Base-by-base conservation (phyloP, 164 flowering plant genomes). In the Macadamia integrifolia region DNA sequence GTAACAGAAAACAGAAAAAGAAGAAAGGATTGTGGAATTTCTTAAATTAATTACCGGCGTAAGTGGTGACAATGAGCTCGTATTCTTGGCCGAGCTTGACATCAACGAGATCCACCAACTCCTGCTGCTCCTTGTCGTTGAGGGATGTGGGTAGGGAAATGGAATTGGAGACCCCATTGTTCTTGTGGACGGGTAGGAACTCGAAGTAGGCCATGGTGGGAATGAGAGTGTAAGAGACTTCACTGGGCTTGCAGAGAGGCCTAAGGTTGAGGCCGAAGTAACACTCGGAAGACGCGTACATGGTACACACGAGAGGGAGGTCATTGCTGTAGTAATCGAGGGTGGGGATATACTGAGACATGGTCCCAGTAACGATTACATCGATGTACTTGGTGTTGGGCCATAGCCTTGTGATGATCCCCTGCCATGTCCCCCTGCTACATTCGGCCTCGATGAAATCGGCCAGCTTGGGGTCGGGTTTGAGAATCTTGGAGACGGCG, bases 191-290 rank as follows among this genome's bases (percentile, higher is more conserved):
- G 1, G 63, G 62, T 10, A 67, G 49, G 69, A 67, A 67, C 53
- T 67, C 69, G 62, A 67, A 67, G 44, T 67, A 67, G 42, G 69
- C 69, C 61, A 57, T 43, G 62, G 59, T 53, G 17, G 57, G 57
- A 14, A 53, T 53, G 18, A 53, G 57, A 17, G 57, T 53, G 57
- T 53, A 53, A 3, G 57, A 53, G 57, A 53, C 57, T 11, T 53
- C 57, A 17, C 18, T 53, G 17, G 57, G 57, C 6, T 53, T 53
- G 57, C 57, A 53, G 57, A 53, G 57, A 53, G 57, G 57, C 6
- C 14, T 53, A 17, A 53, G 57, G 17, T 53, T 53, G 17, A 53
- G 57, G 57, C 57, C 57, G 6, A 53, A 53, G 57, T 53, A 53
- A 17, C 57, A 53, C 57, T 53, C 57, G 1, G 57, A 53, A 14